phyloP scores from a whole-genome alignment of 352 stramenopile species.

The Pythium scleroteichum region DNA sequence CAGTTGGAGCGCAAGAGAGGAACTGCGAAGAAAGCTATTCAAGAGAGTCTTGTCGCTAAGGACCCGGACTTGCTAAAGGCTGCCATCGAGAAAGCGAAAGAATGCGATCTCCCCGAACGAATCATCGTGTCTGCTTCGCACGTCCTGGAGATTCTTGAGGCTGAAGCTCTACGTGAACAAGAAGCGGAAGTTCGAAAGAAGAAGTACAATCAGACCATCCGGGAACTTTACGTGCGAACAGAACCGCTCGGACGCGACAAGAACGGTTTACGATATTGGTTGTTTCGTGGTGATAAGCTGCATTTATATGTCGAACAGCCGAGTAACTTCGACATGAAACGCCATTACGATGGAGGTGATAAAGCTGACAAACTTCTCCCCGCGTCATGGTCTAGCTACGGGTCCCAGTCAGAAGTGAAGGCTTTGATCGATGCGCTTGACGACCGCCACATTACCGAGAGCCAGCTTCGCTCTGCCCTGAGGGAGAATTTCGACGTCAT shows the following conservation, averaged over 20 bases:
- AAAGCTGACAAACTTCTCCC: neutral
- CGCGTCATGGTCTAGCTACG: conserved; percentile 67
- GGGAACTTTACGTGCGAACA: conserved; percentile 70
- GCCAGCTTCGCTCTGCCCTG: conserved; percentile 44
- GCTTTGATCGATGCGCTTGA: conserved; percentile 65
- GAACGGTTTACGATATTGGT: conserved; percentile 64
- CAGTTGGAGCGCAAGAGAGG: conserved; percentile 63
- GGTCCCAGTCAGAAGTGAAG: conserved; percentile 58
- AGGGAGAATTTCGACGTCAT: conserved; percentile 67
- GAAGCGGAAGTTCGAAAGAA: conserved; percentile 63
- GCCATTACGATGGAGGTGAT: conserved; percentile 43
- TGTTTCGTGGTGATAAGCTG: conserved; percentile 63
- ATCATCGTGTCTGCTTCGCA: conserved; percentile 76
- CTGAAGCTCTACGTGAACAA: conserved; percentile 64
- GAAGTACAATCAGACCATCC: conserved; percentile 60
- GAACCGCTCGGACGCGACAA: conserved; percentile 74
- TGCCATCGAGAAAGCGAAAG: conserved; percentile 73
- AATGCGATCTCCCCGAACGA: conserved; percentile 58
- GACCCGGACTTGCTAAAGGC: conserved; percentile 49
- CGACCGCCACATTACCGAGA: conserved; percentile 45
- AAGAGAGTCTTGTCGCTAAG: conserved; percentile 63
- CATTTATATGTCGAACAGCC: conserved; percentile 75
- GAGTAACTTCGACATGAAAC: conserved; percentile 43
- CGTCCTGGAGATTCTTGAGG: conserved; percentile 75
- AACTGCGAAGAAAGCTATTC: conserved; percentile 65